Evolutionary conservation across 345 rosid genomes (phyloP), one percentile per base, ranked within the genome.

Genomic region (Adansonia digitata): DNA sequence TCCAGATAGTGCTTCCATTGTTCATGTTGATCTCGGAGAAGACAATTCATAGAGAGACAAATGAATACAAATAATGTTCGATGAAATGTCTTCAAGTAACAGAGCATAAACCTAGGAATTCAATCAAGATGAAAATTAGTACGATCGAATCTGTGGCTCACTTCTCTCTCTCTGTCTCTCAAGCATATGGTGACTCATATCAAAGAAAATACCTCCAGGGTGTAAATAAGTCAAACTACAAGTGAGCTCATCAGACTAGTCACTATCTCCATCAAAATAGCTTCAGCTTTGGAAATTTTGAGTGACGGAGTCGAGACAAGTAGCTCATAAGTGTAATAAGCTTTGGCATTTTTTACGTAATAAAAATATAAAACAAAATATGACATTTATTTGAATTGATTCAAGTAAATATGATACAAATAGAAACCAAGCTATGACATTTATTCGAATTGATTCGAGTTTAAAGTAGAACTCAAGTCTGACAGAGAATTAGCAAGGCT

Each of bases 41-140:
- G 94, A 86, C 97, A 94, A 43, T 89, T 68, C 98, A 94, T 91
- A 12, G 92, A 87, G 2, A 86, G 75, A 81, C 99, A 94, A 86
- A 93, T 86, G 84, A 94, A 92, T 68, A 94, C 85, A 74, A 86
- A 92, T 48, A 90, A 60, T 4, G 90, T 85, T 68, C 99, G 86
- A 82, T 92, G 99, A 80, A 91, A 94, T 39, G 98, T 31, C 5
- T 12, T 87, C 94, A 5, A 70, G 37, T 74, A 88, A 48, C 2
- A 96, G 98, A 2, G 93, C 97, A 87, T 94, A 91, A 39, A 92
- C 94, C 98, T 94, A 80, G 24, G 29, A 18, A 75, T 0, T 66
- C 76, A 83, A 45, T 17, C 13, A 22, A 65, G 1, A 69, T 7
- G 12, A 60, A 71, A 18, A 35, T 31, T 13, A 20, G 43, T 10